phyloP scores from a whole-genome alignment of 2,329 filamentous ascomycete species.

The Laburnicola sp. region DNA sequence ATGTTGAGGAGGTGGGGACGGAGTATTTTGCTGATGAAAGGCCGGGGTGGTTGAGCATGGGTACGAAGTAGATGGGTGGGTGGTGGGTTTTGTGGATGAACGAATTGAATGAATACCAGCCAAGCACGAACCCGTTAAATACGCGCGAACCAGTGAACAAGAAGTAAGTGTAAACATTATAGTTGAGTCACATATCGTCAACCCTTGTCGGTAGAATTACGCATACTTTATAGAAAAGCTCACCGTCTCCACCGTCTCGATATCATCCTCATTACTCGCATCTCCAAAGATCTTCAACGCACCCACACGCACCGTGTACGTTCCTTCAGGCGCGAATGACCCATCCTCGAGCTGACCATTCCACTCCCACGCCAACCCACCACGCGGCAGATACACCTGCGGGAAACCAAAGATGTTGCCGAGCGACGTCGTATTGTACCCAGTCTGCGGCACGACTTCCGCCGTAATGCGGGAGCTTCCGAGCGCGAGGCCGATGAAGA shows the following conservation, averaged over 20 bases:
- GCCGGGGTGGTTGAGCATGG: conserved; percentile 26
- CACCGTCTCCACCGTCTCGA: conserved; percentile 8
- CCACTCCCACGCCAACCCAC: conserved; percentile 5
- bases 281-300: conserved; percentile 21
- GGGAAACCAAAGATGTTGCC: conserved; percentile 13
- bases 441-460: conserved; percentile 9
- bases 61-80: not conserved
- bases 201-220: not conserved
- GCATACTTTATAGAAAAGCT: conserved; percentile 12
- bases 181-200: not conserved
- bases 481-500: conserved; percentile 6
- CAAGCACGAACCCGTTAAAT: too few relatives aligned
- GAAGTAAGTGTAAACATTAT: not conserved
- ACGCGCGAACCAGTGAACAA: too few relatives aligned
- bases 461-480: conserved; percentile 12
- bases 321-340: conserved; percentile 16
- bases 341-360: conserved; percentile 23
- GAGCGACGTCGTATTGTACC: conserved; percentile 1
- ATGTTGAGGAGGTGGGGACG: conserved; percentile 16
- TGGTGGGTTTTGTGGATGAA: too few relatives aligned
- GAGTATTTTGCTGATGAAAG: conserved; percentile 26
- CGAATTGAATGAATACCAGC: too few relatives aligned
- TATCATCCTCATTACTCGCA: not conserved
- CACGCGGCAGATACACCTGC: conserved; percentile 10
- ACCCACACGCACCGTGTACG: conserved; percentile 16